Evolutionary conservation across 805 yeast genomes (phyloP).

Genomic region (Lachancea meyersii): DNA sequence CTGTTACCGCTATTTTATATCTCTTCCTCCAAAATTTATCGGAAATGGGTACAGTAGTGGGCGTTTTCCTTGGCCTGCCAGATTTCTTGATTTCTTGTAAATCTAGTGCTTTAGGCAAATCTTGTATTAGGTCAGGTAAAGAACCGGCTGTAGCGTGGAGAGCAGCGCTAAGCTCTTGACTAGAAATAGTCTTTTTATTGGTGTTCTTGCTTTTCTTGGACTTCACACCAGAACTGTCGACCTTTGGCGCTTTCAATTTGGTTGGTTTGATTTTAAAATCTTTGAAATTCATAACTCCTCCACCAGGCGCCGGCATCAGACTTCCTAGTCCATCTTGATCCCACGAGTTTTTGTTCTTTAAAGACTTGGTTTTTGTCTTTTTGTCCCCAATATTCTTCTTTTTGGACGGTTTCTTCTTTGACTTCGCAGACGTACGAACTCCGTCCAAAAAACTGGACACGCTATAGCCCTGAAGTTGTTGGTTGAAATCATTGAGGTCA

Average conservation of each 20-base stretch:
- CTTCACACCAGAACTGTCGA: background rate
- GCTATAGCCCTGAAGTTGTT: conserved; percentile 21
- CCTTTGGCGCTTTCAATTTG: background rate
- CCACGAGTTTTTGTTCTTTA: background rate
- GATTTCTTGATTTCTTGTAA: background rate
- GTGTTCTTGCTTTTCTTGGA: background rate
- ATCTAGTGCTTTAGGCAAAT: background rate
- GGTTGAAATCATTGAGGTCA: conserved; percentile 26
- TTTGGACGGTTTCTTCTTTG: conserved; percentile 26
- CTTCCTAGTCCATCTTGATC: background rate
- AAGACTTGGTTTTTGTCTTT: background rate
- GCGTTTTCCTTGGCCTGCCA: conserved; percentile 3
- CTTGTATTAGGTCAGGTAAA: background rate
- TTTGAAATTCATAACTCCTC: background rate
- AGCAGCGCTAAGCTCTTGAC: conserved; percentile 6
- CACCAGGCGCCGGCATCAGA: background rate
- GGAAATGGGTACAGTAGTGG: conserved; percentile 1
- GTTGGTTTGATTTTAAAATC: background rate
- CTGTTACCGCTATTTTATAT: conserved; percentile 19
- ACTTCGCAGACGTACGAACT: conserved; percentile 17
- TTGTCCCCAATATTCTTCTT: conserved; percentile 14
- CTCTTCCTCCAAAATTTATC: conserved; percentile 19
- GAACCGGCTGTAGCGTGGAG: conserved; percentile 1
- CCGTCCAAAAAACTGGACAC: conserved; percentile 16
- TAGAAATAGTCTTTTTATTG: conserved; percentile 18